Evolutionary conservation across 768 basidiomycete genomes (phyloP), one percentile per base, ranked within the genome.

Genomic region (Leccinum incarnatum): DNA sequence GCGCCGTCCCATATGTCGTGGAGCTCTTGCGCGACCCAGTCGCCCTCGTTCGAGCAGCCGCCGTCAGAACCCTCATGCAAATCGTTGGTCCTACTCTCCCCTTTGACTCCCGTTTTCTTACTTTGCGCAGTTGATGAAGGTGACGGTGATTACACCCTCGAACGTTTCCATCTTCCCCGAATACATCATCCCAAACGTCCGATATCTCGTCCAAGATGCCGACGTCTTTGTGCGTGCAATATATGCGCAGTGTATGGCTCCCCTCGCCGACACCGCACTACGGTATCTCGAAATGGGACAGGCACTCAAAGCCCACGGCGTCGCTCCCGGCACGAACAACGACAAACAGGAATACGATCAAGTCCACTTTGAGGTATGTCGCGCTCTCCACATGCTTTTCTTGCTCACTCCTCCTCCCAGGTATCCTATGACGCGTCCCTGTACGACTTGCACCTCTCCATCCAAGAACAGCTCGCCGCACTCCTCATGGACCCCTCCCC

Each of bases 201-300:
- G 84, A 36, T 86, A 93, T 61, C 80, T 99, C 7, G 83, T 89
- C 0, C 82, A 85, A 52, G 97, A 98, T 68, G 78, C 87, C 1
- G 95, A 98, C 63, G 81, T 93, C 0, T 88, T 87, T n/a, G 87
- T 89, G 4, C 79, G 97, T 74, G 73, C 84, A 73, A 77, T 90
- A 73, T 87, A 90, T 67, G 97, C 95, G 0, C 89, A 93, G 65
- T 90, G 89, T 62, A 84, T 98, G 37, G 88, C 88, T 1, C 82
- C 86, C 19, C 79, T 99, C 2, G 94, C 95, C 0, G 89, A 94
- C 57, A 91, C 89, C 0, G 92, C 93, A 2, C 81, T 91, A 56
- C 81, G 88, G 45, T 97, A 95, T 73, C 77, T 98, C 32, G 95
- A 98, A 72, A 94, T 98, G 86, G 89, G 87, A 0, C 93, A 97